A percentile compares a stretch with the other conserved stretches of the same genome.
phyloP scores from a whole-genome alignment of 306 rosid species.

The Fagus sylvatica region DNA sequence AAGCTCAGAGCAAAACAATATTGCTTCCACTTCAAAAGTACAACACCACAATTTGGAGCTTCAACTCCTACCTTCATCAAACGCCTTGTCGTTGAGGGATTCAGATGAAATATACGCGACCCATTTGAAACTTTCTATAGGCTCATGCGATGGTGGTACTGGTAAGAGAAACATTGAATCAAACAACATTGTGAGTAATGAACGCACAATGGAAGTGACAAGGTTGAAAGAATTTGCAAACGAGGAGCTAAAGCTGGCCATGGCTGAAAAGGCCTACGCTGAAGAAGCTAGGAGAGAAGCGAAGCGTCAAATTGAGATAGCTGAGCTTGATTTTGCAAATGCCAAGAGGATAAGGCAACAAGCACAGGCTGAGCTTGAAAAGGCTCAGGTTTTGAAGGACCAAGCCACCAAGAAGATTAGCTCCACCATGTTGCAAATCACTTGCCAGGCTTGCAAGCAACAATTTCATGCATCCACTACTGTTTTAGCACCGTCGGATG shows the following conservation, averaged over 20 bases:
- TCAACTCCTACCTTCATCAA: slow-evolving; percentile 62
- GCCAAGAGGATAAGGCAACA: slow-evolving; percentile 84
- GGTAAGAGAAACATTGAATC: slow-evolving; percentile 9
- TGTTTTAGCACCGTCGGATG: slow-evolving; percentile 49
- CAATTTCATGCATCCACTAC: slow-evolving; percentile 51
- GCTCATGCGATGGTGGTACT: slow-evolving; percentile 33
- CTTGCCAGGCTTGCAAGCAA: slow-evolving; percentile 81
- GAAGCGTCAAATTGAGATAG: slow-evolving; percentile 65
- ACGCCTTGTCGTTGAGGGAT: slow-evolving; percentile 19
- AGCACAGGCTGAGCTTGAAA: slow-evolving; percentile 73
- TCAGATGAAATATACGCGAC: slow-evolving; percentile 48
- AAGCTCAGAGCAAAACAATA: slow-evolving; percentile 24
- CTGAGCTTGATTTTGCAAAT: slow-evolving; percentile 73
- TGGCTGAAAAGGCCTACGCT: slow-evolving; percentile 69
- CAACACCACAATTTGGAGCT: slow-evolving; percentile 58
- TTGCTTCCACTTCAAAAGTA: slow-evolving; percentile 24
- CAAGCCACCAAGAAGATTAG: slow-evolving; percentile 69
- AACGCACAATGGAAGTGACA: slow-evolving; percentile 34
- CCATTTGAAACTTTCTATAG: slow-evolving; percentile 75
- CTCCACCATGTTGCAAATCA: slow-evolving; percentile 72
- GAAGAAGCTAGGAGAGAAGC: slow-evolving; percentile 89
- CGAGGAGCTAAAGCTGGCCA: slow-evolving; percentile 60
- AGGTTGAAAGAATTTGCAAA: slow-evolving; percentile 44
- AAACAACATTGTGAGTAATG: slow-evolving; percentile 13
- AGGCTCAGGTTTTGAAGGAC: slow-evolving; percentile 68